Base-by-base conservation (phyloP, 768 basidiomycete species). In the Lactifluus pinguis region DNA sequence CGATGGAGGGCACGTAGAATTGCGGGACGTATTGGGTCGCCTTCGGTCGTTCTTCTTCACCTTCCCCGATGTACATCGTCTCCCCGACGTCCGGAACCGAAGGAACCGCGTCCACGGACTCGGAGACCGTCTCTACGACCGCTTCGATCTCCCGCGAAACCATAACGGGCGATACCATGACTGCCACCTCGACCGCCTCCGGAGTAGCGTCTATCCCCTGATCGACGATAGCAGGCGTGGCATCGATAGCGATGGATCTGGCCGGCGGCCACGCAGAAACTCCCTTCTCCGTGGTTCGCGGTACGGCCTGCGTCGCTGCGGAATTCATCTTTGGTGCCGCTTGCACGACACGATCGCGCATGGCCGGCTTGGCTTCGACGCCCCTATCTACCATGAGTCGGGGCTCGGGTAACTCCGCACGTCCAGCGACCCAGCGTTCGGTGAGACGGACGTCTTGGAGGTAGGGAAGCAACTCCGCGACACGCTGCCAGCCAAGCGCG, bases 381-480 rank as follows among this genome's bases (percentile, higher is more conserved):
- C 69, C 72, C 69, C 76, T 76, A 41, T 81, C 77, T 11, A 70
- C 64, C 55, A 69, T 71, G 30, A 63, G 63, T 4, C 69, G 70
- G 17, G 68, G 72, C 19, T 69, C 68, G 13, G 60, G 57, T 17
- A 53, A 17, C 49, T 66, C 62, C 55, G 66, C 64, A 0, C 55
- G 61, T 53, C n/a, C 68, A 56, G 65, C 72, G 69, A 67, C 79
- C 54, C 76, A 73, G 55, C 84, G 79, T 67, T 91, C 89, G 51
- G 77, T 73, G 45, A 80, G 71, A 29, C 89, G 85, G 62, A 90
- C 72, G 57, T 74, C 74, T 69, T 90, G 89, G 29, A 91, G 71
- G 69, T 83, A 83, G n/a, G 89, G 88, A 57, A 91, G 77, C 65
- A 79, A 80, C 53, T 89, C 86, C 1, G 77, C 76, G 32, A 83